Evolutionary conservation across 2,329 filamentous ascomycete genomes (phyloP).

Genomic region (Xylogone sp.): DNA sequence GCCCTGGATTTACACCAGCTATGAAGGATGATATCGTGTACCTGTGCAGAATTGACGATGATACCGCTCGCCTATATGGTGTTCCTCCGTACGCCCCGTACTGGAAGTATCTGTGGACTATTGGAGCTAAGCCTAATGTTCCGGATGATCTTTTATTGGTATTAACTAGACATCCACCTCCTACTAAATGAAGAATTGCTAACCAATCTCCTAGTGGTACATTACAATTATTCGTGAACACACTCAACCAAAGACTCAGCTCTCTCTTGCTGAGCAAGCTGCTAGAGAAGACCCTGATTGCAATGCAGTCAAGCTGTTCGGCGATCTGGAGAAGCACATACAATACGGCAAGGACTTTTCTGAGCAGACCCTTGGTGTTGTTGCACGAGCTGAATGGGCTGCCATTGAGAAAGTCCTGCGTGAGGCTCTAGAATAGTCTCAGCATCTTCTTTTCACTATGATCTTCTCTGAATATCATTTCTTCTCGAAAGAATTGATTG

Average conservation of each 20-base stretch:
- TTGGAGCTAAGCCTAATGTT: constrained; percentile 44
- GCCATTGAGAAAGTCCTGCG: constrained; percentile 47
- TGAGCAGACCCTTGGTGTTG: constrained; percentile 42
- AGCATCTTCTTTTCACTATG: no score
- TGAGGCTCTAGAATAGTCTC: constrained; percentile 10
- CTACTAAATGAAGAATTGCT: not conserved
- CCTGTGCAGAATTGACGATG: constrained; percentile 31
- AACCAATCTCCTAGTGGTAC: constrained; percentile 45
- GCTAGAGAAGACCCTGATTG: constrained; percentile 9
- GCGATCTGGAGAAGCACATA: constrained; percentile 47
- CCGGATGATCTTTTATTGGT: constrained; percentile 54
- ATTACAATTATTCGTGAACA: constrained; percentile 51
- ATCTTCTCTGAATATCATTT: no score
- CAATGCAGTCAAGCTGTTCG: constrained; percentile 17
- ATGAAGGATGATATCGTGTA: constrained; percentile 58
- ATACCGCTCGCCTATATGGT: constrained; percentile 35
- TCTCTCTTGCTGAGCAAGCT: constrained; percentile 39
- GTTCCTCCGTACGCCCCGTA: constrained; percentile 43
- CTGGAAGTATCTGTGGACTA: constrained; percentile 51
- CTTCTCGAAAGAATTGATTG: no score
- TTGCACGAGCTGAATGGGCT: constrained; percentile 42
- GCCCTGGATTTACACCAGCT: constrained; percentile 56
- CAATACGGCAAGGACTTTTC: constrained; percentile 34
- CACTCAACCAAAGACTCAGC: constrained; percentile 38
- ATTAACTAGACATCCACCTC: constrained; percentile 22